Conservation (phyloP, 208 protist species). For the Naegleria lovaniensis region DNA sequence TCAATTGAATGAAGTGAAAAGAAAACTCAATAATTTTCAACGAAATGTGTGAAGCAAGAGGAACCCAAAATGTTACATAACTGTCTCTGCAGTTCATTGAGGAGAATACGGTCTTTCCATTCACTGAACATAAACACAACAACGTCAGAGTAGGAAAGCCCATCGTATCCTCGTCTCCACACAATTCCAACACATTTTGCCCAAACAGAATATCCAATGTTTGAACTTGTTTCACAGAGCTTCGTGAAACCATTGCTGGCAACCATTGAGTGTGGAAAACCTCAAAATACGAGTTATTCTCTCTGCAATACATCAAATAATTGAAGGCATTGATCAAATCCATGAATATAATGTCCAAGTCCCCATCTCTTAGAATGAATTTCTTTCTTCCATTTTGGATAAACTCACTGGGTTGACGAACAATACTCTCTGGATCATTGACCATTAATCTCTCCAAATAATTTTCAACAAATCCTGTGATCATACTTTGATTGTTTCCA, state of each 20-base stretch:
- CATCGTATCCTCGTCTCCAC: no score
- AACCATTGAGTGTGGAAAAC: background rate
- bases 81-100: background rate
- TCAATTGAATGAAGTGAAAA: background rate
- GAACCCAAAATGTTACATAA: background rate
- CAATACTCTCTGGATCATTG: no score
- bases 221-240: background rate
- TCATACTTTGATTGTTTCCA: no score
- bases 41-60: background rate
- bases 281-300: background rate
- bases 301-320: background rate
- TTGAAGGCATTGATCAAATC: background rate
- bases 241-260: background rate
- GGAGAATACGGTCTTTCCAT: background rate
- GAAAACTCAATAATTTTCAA: background rate
- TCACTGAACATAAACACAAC: background rate
- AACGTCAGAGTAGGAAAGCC: no score
- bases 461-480: no score
- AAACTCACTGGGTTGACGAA: no score
- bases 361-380: no score
- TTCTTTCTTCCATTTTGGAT: no score
- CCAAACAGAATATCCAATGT: background rate
- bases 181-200: background rate
- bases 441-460: no score
- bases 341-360: no score